Base-by-base conservation (phyloP, 208 protist genomes). In the Trypanosoma caninum region DNA sequence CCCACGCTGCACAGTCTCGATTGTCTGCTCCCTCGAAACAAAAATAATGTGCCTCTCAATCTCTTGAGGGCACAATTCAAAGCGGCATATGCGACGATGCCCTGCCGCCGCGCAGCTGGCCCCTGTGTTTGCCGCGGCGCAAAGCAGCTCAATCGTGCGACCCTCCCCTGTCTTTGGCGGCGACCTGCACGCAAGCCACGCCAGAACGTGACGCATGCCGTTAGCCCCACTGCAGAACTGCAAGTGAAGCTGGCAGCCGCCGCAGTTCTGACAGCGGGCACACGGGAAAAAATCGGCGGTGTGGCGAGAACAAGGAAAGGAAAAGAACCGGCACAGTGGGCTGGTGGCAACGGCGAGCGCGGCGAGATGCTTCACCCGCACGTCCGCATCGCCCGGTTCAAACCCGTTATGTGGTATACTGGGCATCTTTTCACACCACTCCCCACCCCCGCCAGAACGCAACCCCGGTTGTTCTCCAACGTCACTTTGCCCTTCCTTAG, bases 171-270 rank as follows among this genome's bases (percentile, higher is more conserved):
- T 9, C 27, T 11, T 30, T 16, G 65, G 65, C 16, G 56, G 57
- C 37, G 22, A 13, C 42, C 65, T 55, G 25, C 25, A 23, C 8
- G 52, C 22, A 57, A 71, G 50, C 65, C 65, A 71, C n/a, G 55
- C 33, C 16, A 63, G 30, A 8, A 48, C 22, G n/a, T 71, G 65
- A 22, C 65, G 65, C 55, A 71, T 25, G 2, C 65, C 65, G 38
- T 71, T 65, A n/a, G 65, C 65, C 2, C 65, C 65, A 34, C 65
- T 71, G 41, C 65, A 71, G 40, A 64, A 71, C 30, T 59, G 48
- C 57, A 71, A 41, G 33, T 71, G 65, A 1, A 71, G 38, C 44
- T 71, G 65, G 45, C 65, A 71, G 0, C 57, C 56, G 22, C 65
- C 65, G 57, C 65, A 71, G 30, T 71, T 59, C 4, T 56, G 65